Evolutionary conservation across 441 rosid species (phyloP).

Genomic region (Raphanus hybrid): DNA sequence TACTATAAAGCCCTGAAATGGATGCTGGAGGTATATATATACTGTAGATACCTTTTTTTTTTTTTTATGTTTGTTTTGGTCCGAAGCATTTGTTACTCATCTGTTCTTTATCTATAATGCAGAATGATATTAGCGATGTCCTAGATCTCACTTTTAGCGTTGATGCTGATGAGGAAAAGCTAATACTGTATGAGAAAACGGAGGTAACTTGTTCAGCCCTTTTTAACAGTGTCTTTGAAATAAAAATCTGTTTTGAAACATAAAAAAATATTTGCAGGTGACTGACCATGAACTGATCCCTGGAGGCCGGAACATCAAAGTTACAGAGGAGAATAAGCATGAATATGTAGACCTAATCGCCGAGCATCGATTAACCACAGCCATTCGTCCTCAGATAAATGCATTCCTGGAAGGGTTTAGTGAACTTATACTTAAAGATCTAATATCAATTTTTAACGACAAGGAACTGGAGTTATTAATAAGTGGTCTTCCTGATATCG

Average conservation of each 20-base stretch:
- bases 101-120: slow-evolving; percentile 33
- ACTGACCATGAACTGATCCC: slow-evolving; percentile 93
- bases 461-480: slow-evolving; percentile 93
- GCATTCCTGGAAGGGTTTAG: slow-evolving; percentile 89
- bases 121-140: slow-evolving; percentile 88
- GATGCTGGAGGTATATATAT: slow-evolving; percentile 85
- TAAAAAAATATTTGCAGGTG: slow-evolving; percentile 53
- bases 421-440: slow-evolving; percentile 76
- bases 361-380: slow-evolving; percentile 92
- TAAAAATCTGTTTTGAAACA: neutral
- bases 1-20: slow-evolving; percentile 88
- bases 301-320: slow-evolving; percentile 87
- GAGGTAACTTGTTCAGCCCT: slow-evolving; percentile 51
- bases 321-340: slow-evolving; percentile 92
- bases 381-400: slow-evolving; percentile 95
- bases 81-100: slow-evolving; percentile 18
- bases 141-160: slow-evolving; percentile 90
- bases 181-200: slow-evolving; percentile 77
- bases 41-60: neutral
- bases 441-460: slow-evolving; percentile 87
- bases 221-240: neutral
- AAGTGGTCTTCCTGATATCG: slow-evolving; percentile 97
- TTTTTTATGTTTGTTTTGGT: neutral
- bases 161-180: slow-evolving; percentile 97
- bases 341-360: slow-evolving; percentile 86